A percentile compares a stretch with the other conserved stretches of the same genome.
Evolutionary conservation across 2,329 filamentous ascomycete species (phyloP).

Genomic region (Zalaria sp.): DNA sequence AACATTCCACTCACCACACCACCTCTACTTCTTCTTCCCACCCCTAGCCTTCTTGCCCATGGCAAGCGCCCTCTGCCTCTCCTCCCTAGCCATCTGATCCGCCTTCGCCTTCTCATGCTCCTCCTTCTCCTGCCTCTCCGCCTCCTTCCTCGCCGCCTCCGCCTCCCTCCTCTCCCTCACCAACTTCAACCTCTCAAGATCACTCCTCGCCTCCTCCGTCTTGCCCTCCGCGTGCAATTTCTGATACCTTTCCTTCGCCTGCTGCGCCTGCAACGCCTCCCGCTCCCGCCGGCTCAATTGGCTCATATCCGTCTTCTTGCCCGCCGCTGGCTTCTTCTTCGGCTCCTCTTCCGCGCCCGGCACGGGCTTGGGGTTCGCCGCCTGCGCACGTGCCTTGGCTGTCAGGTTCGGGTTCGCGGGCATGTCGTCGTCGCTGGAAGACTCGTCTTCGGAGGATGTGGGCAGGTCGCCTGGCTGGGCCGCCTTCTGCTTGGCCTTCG

Average conservation of each 20-base stretch:
- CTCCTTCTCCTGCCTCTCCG: conserved; percentile 37
- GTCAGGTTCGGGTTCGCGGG: conserved; percentile 86
- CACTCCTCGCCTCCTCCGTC: conserved; percentile 87
- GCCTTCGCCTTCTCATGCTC: conserved; percentile 43
- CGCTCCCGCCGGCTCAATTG: conserved; percentile 55
- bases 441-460: conserved; percentile 47
- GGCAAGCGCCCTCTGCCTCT: conserved; percentile 29
- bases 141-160: conserved; percentile 71
- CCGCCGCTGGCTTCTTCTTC: conserved; percentile 42
- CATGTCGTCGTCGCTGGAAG: conserved; percentile 46
- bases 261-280: conserved; percentile 72
- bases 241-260: conserved; percentile 80
- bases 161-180: conserved; percentile 78
- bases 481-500: conserved; percentile 47
- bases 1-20: conserved; percentile 7
- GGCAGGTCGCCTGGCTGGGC: conserved; percentile 80
- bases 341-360: conserved; percentile 36
- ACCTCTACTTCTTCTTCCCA: conserved; percentile 29
- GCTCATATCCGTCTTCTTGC: conserved; percentile 25
- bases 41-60: conserved; percentile 25
- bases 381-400: conserved; percentile 52
- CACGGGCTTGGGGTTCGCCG: conserved; percentile 34
- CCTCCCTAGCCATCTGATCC: conserved; percentile 32
- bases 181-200: conserved; percentile 67
- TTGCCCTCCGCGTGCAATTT: conserved; percentile 90